These are phyloP conservation scores for Prosopis cineraria DNA, from an alignment of 306 rosid genomes.

Conservation along the genomic window DNA sequence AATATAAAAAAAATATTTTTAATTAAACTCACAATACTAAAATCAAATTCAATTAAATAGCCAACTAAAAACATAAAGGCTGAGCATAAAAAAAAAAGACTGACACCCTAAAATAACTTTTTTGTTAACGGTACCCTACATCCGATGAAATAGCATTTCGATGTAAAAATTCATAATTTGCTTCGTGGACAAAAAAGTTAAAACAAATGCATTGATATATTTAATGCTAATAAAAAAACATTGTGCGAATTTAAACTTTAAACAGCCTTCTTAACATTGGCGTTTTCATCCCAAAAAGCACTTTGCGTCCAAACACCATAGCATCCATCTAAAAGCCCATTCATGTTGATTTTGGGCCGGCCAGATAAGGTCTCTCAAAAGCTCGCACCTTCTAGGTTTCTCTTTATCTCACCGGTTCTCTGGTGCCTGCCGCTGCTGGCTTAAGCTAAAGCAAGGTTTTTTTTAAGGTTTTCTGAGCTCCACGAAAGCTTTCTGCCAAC, in stretches of 20 bases:
- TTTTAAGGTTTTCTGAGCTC: background rate
- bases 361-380: background rate
- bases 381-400: background rate
- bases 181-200: background rate
- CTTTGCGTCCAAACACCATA: too few relatives aligned
- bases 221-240: background rate
- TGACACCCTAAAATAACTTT: background rate
- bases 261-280: background rate
- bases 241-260: background rate
- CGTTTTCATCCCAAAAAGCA: too few relatives aligned
- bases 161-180: background rate
- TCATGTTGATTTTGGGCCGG: conserved; percentile 11
- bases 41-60: too few relatives aligned
- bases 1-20: too few relatives aligned
- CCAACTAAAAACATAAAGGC: too few relatives aligned
- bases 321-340: background rate
- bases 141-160: background rate
- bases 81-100: too few relatives aligned
- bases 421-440: background rate
- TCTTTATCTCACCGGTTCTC: background rate
- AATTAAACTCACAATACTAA: too few relatives aligned
- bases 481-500: background rate
- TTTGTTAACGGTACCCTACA: background rate
- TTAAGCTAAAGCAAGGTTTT: conserved; percentile 2
- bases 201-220: too few relatives aligned